Percentiles rank a stretch among this genome's conserved stretches.
These are phyloP conservation scores for Hymenoscyphus fructigenus DNA, from an alignment of 2,329 filamentous ascomycete species.

Conservation along the genomic window DNA sequence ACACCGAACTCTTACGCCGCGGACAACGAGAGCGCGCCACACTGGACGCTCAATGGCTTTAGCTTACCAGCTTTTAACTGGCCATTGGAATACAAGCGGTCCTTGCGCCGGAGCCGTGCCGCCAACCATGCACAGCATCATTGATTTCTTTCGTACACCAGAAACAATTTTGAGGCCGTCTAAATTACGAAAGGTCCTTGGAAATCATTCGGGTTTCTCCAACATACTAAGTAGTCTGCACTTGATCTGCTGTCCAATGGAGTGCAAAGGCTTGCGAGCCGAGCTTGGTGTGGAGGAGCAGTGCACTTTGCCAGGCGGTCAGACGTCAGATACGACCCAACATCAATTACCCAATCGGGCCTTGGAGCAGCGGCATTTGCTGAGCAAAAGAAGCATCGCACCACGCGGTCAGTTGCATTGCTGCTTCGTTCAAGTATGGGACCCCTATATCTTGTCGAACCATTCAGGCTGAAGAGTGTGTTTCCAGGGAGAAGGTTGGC, in stretches of 20 bases:
- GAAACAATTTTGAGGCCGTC: not conserved
- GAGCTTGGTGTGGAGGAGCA: not conserved
- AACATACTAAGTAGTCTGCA: too few species aligned
- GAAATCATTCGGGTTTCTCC: not conserved
- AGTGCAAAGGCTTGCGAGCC: too few species aligned
- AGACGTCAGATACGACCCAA: not conserved
- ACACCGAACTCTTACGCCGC: conserved; percentile 14
- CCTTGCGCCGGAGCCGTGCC: conserved; percentile 15
- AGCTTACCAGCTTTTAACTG: conserved; percentile 10
- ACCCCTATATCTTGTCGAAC: conserved; percentile 7
- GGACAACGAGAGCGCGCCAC: conserved; percentile 15
- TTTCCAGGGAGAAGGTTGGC: conserved; percentile 23
- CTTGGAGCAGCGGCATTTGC: not conserved
- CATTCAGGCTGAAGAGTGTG: conserved; percentile 20
- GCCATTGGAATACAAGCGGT: conserved; percentile 15
- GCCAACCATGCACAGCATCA: conserved; percentile 29
- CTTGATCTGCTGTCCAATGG: not conserved
- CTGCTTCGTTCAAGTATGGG: not conserved
- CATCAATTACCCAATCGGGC: not conserved
- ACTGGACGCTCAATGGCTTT: conserved; percentile 15
- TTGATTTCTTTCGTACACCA: not conserved
- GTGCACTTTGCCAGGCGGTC: not conserved
- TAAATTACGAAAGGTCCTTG: not conserved
- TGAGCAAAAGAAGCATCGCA: conserved; percentile 9
- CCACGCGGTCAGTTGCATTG: conserved; percentile 20